Evolutionary conservation across 768 basidiomycete species (phyloP), one percentile per base, ranked within the genome.

Genomic region (Termitomyces sp.): DNA sequence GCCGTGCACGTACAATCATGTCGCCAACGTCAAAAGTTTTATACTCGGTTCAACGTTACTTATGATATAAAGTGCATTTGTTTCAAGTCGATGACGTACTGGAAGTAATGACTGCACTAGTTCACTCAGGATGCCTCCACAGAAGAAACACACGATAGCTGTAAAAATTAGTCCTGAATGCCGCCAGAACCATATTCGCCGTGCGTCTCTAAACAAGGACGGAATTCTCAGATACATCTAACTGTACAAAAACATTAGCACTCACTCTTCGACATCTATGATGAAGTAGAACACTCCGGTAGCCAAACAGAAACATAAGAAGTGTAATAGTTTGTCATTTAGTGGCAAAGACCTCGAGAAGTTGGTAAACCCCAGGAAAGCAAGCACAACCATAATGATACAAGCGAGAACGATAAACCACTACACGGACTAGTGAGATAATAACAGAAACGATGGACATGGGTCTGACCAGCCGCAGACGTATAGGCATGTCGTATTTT

Each of bases 161-260:
- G 92, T 90, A 65, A 89, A 79, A 47, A 90, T 83, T 12, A 91
- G 68, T 9, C 82, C 79, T 27, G 84, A 79, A 67, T 87, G 79
- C 29, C 91, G 81, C 92, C 92, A 94, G 63, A 91, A 87, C 91
- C 92, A 94, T 70, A 93, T 80, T 60, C 91, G 78, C 58, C 91
- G 75, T 7, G 86, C 85, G 53, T 86, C 86, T 68, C 92, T 94
- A 53, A 16, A 41, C 26, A 48, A 42, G n/a, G n/a, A 54, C 32
- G 24, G 39, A 41, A 48, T 41, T 46, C 36, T 29, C 22, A 22
- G 20, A 7, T 10, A 6, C 26, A 20, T n/a, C n/a, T 47, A 32
- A 58, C 58, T 34, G 46, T 42, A 32, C 37, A 29, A 8, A 12
- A 22, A 44, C 16, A 22, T 22, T 10, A 13, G 36, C 29, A 73